Conservation (phyloP, 2,329 filamentous ascomycete genomes). For the Metarhizium guizhouense region DNA sequence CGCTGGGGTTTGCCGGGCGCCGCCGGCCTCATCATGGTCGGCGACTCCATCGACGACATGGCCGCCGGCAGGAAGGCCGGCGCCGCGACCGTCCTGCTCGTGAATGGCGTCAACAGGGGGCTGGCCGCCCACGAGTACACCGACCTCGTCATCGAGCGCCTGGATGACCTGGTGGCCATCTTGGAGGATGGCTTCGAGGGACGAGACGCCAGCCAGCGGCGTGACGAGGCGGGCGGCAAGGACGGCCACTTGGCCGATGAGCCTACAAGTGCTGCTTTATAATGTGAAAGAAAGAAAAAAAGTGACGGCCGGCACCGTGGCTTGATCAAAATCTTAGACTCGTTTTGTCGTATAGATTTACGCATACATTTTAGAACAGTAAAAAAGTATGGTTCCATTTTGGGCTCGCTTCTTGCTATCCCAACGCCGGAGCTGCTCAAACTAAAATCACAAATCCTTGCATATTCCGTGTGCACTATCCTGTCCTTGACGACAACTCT, state of each 20-base stretch:
- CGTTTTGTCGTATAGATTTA: too few species aligned
- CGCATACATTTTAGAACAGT: not conserved
- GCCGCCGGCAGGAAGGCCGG: conserved; percentile 75
- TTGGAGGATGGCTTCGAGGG: conserved; percentile 68
- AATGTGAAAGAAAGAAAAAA: not conserved
- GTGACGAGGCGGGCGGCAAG: not conserved
- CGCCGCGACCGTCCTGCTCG: conserved; percentile 80
- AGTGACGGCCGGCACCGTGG: too few species aligned
- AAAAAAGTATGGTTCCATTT: not conserved
- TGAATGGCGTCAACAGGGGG: conserved; percentile 70
- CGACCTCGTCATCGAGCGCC: conserved; percentile 58
- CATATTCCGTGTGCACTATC: not conserved
- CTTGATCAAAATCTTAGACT: too few species aligned
- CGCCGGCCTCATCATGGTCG: conserved; percentile 53
- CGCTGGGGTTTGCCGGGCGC: conserved; percentile 56
- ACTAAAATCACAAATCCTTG: not conserved
- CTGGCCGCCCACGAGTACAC: conserved; percentile 66
- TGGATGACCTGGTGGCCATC: conserved; percentile 70
- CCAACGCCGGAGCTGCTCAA: not conserved
- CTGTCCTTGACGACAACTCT: not conserved
- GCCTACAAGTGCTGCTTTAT: conserved; percentile 5
- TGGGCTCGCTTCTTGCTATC: not conserved
- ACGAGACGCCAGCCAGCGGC: conserved; percentile 15
- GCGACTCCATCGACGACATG: conserved; percentile 88
- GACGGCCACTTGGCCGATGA: not conserved